Evolutionary conservation across 2,329 filamentous ascomycete genomes (phyloP), one percentile per base, ranked within the genome.

Genomic region (Xenosphaeropsis pyriputrescens): DNA sequence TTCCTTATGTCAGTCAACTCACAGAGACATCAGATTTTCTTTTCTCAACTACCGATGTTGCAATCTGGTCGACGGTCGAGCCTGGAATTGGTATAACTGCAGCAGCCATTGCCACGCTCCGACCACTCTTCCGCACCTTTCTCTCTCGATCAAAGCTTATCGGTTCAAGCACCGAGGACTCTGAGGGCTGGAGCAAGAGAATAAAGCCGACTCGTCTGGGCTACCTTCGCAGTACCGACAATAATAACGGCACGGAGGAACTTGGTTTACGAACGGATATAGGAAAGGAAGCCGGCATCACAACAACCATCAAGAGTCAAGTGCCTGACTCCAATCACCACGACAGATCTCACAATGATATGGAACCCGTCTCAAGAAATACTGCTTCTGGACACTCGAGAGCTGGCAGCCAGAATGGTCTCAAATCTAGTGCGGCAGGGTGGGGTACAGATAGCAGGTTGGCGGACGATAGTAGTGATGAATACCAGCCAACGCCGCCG

Each of bases 31-130:
- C 42, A 8, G 61, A 65, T 39, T 57, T 56, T 35, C 49, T 60
- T 2, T 62, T 58, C 51, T 54, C 57, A 39, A 60, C 60, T 40
- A 57, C 59, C 13, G 60, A 61, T 43, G 47, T 63, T 6, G 55
- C 58, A 5, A 62, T 63, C 40, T 65, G 61, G 61, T 62, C 57
- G 4, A 60, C 62, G 34, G 52, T 59, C n/a, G 60, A 64, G 42
- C 58, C 57, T 22, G 57, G 57, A 4, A 55, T 64, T 13, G 59
- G 58, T 5, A 56, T 64, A 2, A 50, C 55, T 5, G 60, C 60
- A 6, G 57, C 57, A 5, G 58, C 54, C 5, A 45, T 58, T 17
- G 60, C 60, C 2, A 62, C 59, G 1, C 51, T 63, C 2, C 58
- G 59, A 5, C 54, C 60, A 2, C 47, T 61, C 36, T 53, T 54